Percentiles rank a stretch among this genome's conserved stretches.
Conservation (phyloP, 202 grass and related monocot species). For the Dendrocalamus latiflorus region DNA sequence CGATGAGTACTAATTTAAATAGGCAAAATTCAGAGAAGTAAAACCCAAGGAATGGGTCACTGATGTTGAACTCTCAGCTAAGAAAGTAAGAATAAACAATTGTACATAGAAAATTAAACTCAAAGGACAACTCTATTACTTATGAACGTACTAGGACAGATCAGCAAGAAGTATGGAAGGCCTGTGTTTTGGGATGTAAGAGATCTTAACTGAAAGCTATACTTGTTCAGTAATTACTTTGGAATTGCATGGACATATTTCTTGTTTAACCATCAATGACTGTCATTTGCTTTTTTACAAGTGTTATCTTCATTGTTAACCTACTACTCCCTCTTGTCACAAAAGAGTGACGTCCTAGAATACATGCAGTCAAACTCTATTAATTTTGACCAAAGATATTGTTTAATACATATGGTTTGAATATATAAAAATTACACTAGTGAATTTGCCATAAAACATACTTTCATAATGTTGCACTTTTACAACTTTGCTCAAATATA, state of each 20-base stretch:
- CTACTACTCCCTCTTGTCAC: not conserved
- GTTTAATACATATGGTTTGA: too few relatives aligned
- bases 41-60: not conserved
- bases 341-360: too few relatives aligned
- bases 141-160: not conserved
- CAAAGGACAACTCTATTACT: not conserved
- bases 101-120: not conserved
- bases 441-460: too few relatives aligned
- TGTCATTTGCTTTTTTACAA: not conserved
- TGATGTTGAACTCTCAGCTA: constrained; percentile 1
- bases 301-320: not conserved
- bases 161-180: not conserved
- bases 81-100: not conserved
- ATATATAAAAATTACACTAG: too few relatives aligned
- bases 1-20: not conserved
- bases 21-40: not conserved
- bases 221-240: not conserved
- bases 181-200: not conserved
- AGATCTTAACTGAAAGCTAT: not conserved
- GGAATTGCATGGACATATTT: not conserved
- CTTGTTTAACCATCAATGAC: not conserved
- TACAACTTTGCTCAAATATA: too few relatives aligned
- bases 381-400: too few relatives aligned
- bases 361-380: too few relatives aligned
- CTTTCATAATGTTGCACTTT: too few relatives aligned